These are phyloP conservation scores for Diaporthe sp. DNA, from an alignment of 2,329 filamentous ascomycete genomes.

Conservation along the genomic window DNA sequence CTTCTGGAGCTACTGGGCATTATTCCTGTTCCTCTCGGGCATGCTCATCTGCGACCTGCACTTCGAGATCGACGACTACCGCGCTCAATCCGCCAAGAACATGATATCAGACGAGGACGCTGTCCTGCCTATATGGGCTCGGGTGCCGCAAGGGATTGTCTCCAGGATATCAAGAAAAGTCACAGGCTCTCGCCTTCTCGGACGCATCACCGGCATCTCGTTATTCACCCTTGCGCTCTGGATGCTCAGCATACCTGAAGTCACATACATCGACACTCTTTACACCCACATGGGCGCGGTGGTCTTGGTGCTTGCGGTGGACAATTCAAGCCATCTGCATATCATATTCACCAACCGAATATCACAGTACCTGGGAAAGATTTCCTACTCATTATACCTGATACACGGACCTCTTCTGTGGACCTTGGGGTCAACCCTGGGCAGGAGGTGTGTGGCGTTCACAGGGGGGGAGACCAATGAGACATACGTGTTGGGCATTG, in stretches of 20 bases:
- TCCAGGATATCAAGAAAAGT: neutral
- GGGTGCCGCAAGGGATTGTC: neutral
- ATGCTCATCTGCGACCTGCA: constrained; percentile 51
- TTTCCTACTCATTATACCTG: constrained; percentile 38
- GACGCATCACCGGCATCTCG: neutral
- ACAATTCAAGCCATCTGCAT: constrained; percentile 30
- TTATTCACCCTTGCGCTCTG: constrained; percentile 28
- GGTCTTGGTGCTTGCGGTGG: constrained; percentile 27
- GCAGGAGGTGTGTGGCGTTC: constrained; percentile 13
- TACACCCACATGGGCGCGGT: constrained; percentile 18
- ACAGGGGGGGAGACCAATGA: constrained; percentile 25
- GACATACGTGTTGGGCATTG: constrained; percentile 32
- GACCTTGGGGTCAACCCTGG: constrained; percentile 36
- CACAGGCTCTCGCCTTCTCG: neutral
- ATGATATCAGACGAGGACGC: neutral
- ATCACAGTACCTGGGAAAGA: constrained; percentile 41
- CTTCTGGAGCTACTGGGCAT: constrained; percentile 47
- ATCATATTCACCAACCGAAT: constrained; percentile 38
- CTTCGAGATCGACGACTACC: constrained; percentile 44
- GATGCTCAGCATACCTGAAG: constrained; percentile 33
- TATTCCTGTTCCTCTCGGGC: constrained; percentile 50
- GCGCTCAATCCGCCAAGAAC: neutral
- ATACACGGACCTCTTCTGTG: constrained; percentile 40
- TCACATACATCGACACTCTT: constrained; percentile 18
- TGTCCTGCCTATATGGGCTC: constrained; percentile 27